These are phyloP conservation scores for Fraxinus quadrangulata DNA, from an alignment of 257 asterid genomes.

Conservation along the genomic window DNA sequence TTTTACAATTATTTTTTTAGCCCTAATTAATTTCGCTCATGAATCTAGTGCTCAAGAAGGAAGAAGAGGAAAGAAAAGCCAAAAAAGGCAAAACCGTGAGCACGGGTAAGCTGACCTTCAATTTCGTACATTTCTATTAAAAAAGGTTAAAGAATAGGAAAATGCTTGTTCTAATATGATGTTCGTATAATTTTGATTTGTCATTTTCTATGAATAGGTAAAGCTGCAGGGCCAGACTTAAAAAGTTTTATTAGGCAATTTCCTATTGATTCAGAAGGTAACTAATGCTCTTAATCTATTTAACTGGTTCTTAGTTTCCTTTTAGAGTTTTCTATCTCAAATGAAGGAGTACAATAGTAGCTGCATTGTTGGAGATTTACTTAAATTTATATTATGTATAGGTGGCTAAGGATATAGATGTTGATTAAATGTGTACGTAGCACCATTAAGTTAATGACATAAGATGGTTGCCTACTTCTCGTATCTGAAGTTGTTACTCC, in stretches of 20 bases:
- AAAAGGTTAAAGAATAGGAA: not conserved
- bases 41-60: slow-evolving; percentile 75
- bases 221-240: slow-evolving; percentile 76
- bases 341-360: not conserved
- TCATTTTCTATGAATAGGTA: slow-evolving; percentile 42
- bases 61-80: slow-evolving; percentile 80
- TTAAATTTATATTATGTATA: not conserved
- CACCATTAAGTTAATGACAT: not conserved
- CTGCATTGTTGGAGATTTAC: not conserved
- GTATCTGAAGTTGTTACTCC: not conserved
- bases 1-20: not conserved
- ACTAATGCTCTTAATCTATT: slow-evolving; percentile 5
- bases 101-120: slow-evolving; percentile 49
- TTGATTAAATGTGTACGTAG: not conserved
- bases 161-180: slow-evolving; percentile 14
- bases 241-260: slow-evolving; percentile 70
- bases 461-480: not conserved
- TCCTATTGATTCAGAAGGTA: slow-evolving; percentile 74
- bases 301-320: not conserved
- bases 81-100: slow-evolving; percentile 54
- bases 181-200: slow-evolving; percentile 6
- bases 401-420: not conserved
- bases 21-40: slow-evolving; percentile 21
- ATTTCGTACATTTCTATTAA: slow-evolving; percentile 6
- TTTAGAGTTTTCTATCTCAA: not conserved